A percentile compares a stretch with the other conserved stretches of the same genome.
phyloP scores from a whole-genome alignment of 2,329 filamentous ascomycete genomes.

The Apiospora phragmitis region DNA sequence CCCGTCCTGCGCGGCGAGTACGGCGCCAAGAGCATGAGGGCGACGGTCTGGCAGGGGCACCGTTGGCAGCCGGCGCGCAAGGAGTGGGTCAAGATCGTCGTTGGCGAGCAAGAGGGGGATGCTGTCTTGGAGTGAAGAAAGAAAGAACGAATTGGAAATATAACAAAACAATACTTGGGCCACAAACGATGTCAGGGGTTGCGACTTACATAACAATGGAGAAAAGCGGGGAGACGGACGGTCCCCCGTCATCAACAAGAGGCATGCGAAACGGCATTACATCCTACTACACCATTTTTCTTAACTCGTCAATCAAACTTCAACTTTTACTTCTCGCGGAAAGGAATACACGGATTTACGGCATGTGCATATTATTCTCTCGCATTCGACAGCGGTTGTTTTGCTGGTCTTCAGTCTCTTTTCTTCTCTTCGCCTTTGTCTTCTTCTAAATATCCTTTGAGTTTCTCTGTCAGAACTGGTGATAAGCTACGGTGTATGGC shows the following conservation, averaged over 20 bases:
- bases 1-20: constrained; percentile 68
- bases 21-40: constrained; percentile 57
- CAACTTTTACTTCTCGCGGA: background rate
- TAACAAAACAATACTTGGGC: too few species aligned
- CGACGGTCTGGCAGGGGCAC: constrained; percentile 51
- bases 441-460: background rate
- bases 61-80: constrained; percentile 58
- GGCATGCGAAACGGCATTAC: too few species aligned
- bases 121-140: constrained; percentile 19
- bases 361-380: background rate
- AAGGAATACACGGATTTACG: background rate
- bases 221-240: background rate
- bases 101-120: constrained; percentile 24
- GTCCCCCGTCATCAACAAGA: background rate
- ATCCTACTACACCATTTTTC: background rate
- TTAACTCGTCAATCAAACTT: background rate
- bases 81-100: constrained; percentile 55
- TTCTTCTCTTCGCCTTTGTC: background rate
- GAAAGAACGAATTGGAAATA: constrained; percentile 17
- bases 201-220: background rate
- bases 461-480: background rate
- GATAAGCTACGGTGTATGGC: background rate
- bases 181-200: background rate
- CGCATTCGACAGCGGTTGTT: background rate
- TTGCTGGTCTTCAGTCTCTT: background rate